Percentiles rank a stretch among this genome's conserved stretches.
phyloP scores from a whole-genome alignment of 2,329 filamentous ascomycete species.

The Exophiala lecanii-corni region DNA sequence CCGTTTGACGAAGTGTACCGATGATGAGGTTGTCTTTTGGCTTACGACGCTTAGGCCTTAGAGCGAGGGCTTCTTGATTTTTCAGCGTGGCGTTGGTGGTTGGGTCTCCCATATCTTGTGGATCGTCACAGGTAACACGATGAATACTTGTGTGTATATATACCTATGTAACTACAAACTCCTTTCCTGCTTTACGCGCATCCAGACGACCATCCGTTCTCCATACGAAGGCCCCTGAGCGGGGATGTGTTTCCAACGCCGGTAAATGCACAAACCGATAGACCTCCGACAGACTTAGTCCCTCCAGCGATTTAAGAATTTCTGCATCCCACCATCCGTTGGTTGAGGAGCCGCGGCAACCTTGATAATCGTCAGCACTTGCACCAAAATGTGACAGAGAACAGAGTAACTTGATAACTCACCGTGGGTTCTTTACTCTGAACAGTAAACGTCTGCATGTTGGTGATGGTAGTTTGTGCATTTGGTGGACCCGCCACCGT shows the following conservation, averaged over 20 bases:
- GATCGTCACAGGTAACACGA: too few species aligned
- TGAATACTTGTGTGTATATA: too few species aligned
- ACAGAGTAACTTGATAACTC: slow-evolving; percentile 31
- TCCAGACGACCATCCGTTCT: too few species aligned
- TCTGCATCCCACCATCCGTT: slow-evolving; percentile 49
- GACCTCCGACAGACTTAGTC: too few species aligned
- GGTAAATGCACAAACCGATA: too few species aligned
- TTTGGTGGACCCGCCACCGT: slow-evolving; percentile 45
- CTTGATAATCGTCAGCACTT: slow-evolving; percentile 32
- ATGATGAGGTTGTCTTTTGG: slow-evolving; percentile 30
- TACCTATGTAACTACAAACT: too few species aligned
- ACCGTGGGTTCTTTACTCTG: slow-evolving; percentile 56
- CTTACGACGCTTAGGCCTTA: too few species aligned
- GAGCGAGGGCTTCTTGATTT: too few species aligned
- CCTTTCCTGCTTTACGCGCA: too few species aligned
- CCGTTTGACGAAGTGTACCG: slow-evolving; percentile 97
- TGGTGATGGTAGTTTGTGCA: slow-evolving; percentile 49
- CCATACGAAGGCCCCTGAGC: too few species aligned
- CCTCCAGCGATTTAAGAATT: slow-evolving; percentile 56
- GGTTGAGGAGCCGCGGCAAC: slow-evolving; percentile 50
- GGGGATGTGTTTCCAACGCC: too few species aligned
- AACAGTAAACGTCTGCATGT: slow-evolving; percentile 47
- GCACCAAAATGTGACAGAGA: slow-evolving; percentile 10
- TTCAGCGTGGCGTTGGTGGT: slow-evolving; percentile 24
- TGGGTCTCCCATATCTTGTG: too few species aligned